Base-by-base conservation (phyloP, 495 filamentous ascomycete species). In the Cryomyces minteri region DNA sequence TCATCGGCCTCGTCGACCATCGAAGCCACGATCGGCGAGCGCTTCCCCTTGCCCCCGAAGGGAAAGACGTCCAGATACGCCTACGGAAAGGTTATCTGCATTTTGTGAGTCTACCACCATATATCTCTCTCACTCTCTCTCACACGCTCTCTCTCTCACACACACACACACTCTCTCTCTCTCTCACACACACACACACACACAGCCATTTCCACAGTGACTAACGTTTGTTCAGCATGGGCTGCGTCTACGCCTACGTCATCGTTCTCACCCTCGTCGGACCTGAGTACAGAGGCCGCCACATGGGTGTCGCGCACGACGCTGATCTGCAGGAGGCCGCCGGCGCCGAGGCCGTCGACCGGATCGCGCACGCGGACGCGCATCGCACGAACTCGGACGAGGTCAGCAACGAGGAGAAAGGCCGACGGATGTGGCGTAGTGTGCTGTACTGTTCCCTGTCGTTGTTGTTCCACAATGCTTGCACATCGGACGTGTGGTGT, bases 11-110 rank as follows among this genome's bases (percentile, higher is more conserved):
- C 73, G 33, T 79, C 74, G 9, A 93, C 85, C 9, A 93, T 93
- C 55, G 84, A 93, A 54, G 73, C 81, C 1, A 86, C 77, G 0
- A 80, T 88, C 49, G 84, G 86, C 34, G 71, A 87, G 61, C 69
- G 74, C 4, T 94, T 90, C 62, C 84, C 84, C 0, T 66, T 94
- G 4, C 71, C 78, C 5, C 67, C 69, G 0, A 61, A 60, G 14
- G 64, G 65, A 5, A 51, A 43, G 0, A 58, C 58, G 0, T 50
- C 59, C 33, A 65, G 84, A 30, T 94, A 88, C 57, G 63, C 85
- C 41, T 94, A 94, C 44, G 87, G 88, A 9, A 81, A 81, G 49
- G 87, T 94, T 4, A 88, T 94, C 51, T 85, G 82, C 48, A 90
- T 94, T 53, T 88, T 93, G 32, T 38, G 2, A 25, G 18, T 25